These are phyloP conservation scores for Komagataella pastoris DNA, from an alignment of 805 yeast species.

Conservation along the genomic window DNA sequence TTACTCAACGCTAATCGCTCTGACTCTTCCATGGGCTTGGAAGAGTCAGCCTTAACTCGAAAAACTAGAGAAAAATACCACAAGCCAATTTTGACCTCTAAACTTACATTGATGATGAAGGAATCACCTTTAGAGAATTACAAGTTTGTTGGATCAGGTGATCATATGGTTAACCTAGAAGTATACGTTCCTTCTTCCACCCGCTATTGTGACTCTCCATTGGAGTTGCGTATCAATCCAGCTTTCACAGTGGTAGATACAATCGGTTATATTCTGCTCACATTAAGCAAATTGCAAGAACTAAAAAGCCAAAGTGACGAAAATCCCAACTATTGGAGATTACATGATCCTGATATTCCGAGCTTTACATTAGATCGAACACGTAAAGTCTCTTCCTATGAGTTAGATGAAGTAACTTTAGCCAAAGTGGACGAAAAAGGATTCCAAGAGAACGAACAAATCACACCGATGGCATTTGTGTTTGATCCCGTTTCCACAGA, in stretches of 20 bases:
- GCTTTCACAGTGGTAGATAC: slow-evolving; percentile 33
- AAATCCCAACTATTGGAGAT: slow-evolving; percentile 61
- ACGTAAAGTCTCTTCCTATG: slow-evolving; percentile 53
- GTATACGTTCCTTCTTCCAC: slow-evolving; percentile 9
- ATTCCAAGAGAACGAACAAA: slow-evolving; percentile 28
- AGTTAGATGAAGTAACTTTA: slow-evolving; percentile 72
- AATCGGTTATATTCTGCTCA: slow-evolving; percentile 37
- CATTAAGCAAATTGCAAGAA: slow-evolving; percentile 10
- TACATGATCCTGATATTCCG: slow-evolving; percentile 82
- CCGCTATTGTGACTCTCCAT: slow-evolving; percentile 2
- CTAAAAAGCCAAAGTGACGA: background rate
- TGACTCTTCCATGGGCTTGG: background rate
- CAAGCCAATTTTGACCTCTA: background rate
- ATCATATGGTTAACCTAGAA: background rate
- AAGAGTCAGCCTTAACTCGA: background rate
- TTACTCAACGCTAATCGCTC: background rate
- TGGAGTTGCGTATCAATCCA: slow-evolving; percentile 15
- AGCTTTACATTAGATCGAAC: slow-evolving; percentile 78
- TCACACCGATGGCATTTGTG: slow-evolving; percentile 38
- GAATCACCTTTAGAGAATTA: slow-evolving; percentile 3
- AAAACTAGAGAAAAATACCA: background rate
- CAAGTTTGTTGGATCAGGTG: slow-evolving; percentile 11
- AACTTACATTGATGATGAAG: background rate
- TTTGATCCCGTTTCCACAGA: background rate
- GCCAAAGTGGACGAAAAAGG: slow-evolving; percentile 43